A percentile compares a stretch with the other conserved stretches of the same genome.
phyloP scores from a whole-genome alignment of 495 filamentous ascomycete species.

The Neurospora sp. region DNA sequence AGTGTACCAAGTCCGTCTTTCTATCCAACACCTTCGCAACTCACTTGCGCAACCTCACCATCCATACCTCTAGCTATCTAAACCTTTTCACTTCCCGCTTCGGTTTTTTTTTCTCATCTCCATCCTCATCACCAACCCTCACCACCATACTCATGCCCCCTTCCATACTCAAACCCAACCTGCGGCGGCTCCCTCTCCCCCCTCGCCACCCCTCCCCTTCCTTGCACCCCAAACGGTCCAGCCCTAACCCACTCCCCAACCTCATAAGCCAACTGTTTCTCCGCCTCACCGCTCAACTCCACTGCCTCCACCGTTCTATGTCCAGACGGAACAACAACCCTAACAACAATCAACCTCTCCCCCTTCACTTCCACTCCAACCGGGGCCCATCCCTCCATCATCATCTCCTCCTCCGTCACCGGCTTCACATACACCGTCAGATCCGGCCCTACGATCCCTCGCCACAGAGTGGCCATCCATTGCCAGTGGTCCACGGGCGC shows the following conservation, averaged over 20 bases:
- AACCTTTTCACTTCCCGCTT: background rate
- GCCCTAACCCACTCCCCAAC: constrained; percentile 66
- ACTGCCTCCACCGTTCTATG: constrained; percentile 11
- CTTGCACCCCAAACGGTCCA: constrained; percentile 22
- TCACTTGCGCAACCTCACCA: background rate
- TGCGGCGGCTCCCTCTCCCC: background rate
- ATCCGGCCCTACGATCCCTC: constrained; percentile 76
- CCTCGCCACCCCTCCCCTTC: constrained; percentile 1
- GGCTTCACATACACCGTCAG: constrained; percentile 62
- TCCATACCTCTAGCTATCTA: background rate
- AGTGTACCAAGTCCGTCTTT: background rate
- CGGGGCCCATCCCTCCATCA: background rate
- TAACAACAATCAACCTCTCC: constrained; percentile 28
- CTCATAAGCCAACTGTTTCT: constrained; percentile 71
- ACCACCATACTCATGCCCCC: background rate
- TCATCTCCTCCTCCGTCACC: constrained; percentile 10
- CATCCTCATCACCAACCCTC: background rate
- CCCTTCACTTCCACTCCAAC: constrained; percentile 44
- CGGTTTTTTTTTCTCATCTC: background rate
- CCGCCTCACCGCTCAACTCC: constrained; percentile 51
- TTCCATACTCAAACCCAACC: background rate
- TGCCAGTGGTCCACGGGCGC: constrained; percentile 89
- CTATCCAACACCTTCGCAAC: background rate
- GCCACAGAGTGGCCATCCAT: constrained; percentile 94
- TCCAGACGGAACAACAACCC: constrained; percentile 7